phyloP scores from a whole-genome alignment of 2,329 filamentous ascomycete species.

The Atkinsonella hypoxylon region DNA sequence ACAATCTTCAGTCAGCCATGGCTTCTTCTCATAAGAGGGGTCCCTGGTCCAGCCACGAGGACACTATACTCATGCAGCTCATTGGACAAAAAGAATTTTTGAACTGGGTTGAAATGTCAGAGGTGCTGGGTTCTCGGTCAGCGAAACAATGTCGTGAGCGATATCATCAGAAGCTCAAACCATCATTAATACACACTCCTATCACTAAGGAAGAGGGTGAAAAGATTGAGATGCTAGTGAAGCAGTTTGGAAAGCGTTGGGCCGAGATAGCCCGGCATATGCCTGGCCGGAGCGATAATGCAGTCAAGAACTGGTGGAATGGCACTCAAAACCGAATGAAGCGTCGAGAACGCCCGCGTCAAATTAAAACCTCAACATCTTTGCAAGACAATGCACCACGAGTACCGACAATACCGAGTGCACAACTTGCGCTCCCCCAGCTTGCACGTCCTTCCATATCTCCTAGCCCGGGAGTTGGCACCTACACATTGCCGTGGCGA shows the following conservation, averaged over 20 bases:
- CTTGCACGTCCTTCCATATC: neutral
- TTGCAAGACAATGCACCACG: neutral
- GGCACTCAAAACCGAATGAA: conserved; percentile 75
- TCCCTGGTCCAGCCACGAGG: conserved; percentile 73
- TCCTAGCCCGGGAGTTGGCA: neutral
- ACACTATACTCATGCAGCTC: conserved; percentile 56
- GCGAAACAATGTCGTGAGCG: conserved; percentile 93
- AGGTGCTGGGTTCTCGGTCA: conserved; percentile 62
- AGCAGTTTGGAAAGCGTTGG: conserved; percentile 75
- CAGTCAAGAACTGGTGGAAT: conserved; percentile 98
- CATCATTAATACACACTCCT: conserved; percentile 58
- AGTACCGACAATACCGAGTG: neutral
- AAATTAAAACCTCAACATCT: too few species aligned
- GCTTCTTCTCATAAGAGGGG: conserved; percentile 39
- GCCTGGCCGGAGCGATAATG: conserved; percentile 81
- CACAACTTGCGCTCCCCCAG: neutral
- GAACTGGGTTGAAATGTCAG: conserved; percentile 85
- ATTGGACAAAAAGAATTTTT: conserved; percentile 61
- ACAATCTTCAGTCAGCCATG: neutral
- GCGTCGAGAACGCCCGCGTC: conserved; percentile 18
- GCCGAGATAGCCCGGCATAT: conserved; percentile 80
- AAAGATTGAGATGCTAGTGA: conserved; percentile 66
- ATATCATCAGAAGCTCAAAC: conserved; percentile 87
- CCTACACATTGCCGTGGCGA: conserved; percentile 9
- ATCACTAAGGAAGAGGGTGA: conserved; percentile 60